Evolutionary conservation across 1,284 basidiomycete genomes (phyloP), one percentile per base, ranked within the genome.

Genomic region (Rhodotorula glutinis): DNA sequence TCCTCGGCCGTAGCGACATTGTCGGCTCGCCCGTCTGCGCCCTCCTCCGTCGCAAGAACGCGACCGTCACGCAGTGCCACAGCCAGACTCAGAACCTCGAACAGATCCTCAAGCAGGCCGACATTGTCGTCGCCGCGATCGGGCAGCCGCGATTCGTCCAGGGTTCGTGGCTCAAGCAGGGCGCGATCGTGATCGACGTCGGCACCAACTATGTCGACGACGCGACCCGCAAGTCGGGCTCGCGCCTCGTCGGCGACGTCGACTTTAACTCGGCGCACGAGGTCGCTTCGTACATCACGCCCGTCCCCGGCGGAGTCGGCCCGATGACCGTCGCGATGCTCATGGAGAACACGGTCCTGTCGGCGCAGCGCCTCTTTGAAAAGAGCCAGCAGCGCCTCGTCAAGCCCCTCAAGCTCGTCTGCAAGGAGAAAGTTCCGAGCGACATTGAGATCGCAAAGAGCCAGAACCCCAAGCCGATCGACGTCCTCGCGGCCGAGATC

Each of bases 261-360:
- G 88, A 97, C 76, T 98, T 87, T 78, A 83, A 84, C 8, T 85
- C 88, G 19, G 95, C 91, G 43, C 82, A 85, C 57, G 78, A 83
- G 63, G 86, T 90, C 69, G 95, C 94, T 11, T 88, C 89, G 7
- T 82, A 88, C 79, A 97, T 99, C 77, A 99, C 96, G 0, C 96
- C 96, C 53, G 96, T 99, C 23, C 96, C 96, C 0, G 93, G 93
- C 78, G 96, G 96, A 72, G 96, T 99, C 62, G 96, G 96, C 29
- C 96, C 96, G 40, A 97, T 98, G 95, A 99, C 96, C 14, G 96
- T 99, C 68, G 96, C 96, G 52, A 86, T 98, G 84, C 87, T 99
- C 73, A 98, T 98, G 95, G 85, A 88, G 77, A 99, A 98, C 81
- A 95, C 95, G 0, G 82, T 93, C 72, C 82, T 84, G 71, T 89